A percentile compares a stretch with the other conserved stretches of the same genome.
Conservation (phyloP, 1,284 basidiomycete genomes). For the Marasmius tenuissimus region DNA sequence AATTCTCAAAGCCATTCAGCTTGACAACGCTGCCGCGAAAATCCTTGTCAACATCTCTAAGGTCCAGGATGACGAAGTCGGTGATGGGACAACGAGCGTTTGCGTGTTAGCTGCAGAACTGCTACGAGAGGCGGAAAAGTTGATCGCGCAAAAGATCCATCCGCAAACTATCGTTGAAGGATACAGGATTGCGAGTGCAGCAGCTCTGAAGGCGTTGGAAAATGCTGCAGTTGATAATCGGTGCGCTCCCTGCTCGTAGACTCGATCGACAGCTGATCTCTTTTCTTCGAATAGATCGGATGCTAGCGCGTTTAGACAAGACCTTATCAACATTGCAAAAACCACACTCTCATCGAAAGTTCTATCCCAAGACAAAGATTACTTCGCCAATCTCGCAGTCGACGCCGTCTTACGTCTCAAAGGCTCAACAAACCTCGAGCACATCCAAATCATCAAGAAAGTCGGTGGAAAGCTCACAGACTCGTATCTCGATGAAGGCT, state of each 20-base stretch:
- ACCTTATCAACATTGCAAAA: slow-evolving; percentile 49
- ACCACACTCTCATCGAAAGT: slow-evolving; percentile 98
- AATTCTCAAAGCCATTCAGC: slow-evolving; percentile 94
- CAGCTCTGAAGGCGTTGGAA: slow-evolving; percentile 86
- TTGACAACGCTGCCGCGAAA: slow-evolving; percentile 99
- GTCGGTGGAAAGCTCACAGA: slow-evolving; percentile 98
- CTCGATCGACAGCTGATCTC: background rate
- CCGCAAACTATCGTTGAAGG: slow-evolving; percentile 99
- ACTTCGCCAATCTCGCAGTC: slow-evolving; percentile 98
- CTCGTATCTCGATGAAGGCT: slow-evolving; percentile 95
- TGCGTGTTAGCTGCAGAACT: slow-evolving; percentile 93
- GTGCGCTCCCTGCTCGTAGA: slow-evolving; percentile 44
- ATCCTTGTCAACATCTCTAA: slow-evolving; percentile 99
- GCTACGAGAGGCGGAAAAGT: slow-evolving; percentile 92
- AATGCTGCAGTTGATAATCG: slow-evolving; percentile 81
- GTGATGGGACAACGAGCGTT: slow-evolving; percentile 95
- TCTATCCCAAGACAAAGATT: slow-evolving; percentile 95
- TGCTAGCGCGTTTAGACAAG: slow-evolving; percentile 10
- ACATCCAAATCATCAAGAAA: slow-evolving; percentile 99
- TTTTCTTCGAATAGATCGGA: slow-evolving; percentile 2
- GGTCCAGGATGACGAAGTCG: slow-evolving; percentile 99
- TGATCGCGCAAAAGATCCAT: slow-evolving; percentile 92
- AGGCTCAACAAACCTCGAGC: slow-evolving; percentile 95
- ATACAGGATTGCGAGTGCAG: slow-evolving; percentile 88
- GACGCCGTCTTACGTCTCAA: slow-evolving; percentile 95